phyloP scores from a whole-genome alignment of 2,329 filamentous ascomycete species.

The Chrysoporthe cubensis region DNA sequence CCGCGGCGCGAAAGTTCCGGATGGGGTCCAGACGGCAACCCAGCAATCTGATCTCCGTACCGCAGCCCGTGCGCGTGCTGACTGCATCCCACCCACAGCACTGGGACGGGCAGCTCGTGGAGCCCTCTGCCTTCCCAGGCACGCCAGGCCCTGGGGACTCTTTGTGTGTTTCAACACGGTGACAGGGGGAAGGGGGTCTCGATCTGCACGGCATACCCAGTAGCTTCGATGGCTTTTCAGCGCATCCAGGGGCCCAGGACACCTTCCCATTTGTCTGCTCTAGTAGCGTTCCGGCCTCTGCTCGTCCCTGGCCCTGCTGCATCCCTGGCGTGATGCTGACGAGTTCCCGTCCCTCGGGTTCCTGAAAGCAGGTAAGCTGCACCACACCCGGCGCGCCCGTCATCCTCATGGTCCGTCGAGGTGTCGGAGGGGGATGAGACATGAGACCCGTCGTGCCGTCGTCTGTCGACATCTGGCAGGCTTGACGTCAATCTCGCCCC shows the following conservation, averaged over 20 bases:
- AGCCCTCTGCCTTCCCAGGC: neutral
- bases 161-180: slow-evolving; percentile 9
- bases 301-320: slow-evolving; percentile 14
- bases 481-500: neutral
- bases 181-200: neutral
- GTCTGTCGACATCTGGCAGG: neutral
- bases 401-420: neutral
- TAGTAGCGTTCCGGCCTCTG: slow-evolving; percentile 2
- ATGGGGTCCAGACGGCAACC: neutral
- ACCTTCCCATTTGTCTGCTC: slow-evolving; percentile 17
- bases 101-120: slow-evolving; percentile 13
- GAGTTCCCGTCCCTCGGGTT: slow-evolving; percentile 11
- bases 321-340: slow-evolving; percentile 28
- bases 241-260: neutral
- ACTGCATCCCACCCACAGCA: slow-evolving; percentile 7
- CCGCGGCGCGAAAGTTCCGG: neutral
- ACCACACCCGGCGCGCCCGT: neutral
- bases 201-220: neutral
- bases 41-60: slow-evolving; percentile 5
- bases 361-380: slow-evolving; percentile 9
- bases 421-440: neutral
- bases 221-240: neutral
- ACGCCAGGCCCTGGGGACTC: neutral
- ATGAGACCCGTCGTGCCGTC: neutral
- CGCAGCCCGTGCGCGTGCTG: neutral